These are phyloP conservation scores for Mucor saturninus DNA, from an alignment of 371 early-diverging fungal genomes.

Conservation along the genomic window DNA sequence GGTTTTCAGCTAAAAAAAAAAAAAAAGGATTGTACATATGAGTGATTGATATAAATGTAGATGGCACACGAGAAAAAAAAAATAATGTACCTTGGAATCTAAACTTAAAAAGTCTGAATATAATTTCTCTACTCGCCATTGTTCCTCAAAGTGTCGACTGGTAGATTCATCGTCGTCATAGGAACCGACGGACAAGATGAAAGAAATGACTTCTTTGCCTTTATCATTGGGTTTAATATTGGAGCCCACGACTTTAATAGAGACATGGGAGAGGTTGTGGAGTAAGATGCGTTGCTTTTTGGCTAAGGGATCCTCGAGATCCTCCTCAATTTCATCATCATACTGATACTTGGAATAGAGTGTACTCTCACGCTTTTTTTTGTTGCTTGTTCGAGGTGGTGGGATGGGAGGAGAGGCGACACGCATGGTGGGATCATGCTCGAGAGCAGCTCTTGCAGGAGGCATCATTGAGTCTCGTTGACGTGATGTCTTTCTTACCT, in stretches of 20 bases:
- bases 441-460: slow-evolving; percentile 33
- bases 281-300: slow-evolving; percentile 1
- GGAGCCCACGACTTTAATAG: slow-evolving; percentile 66
- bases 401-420: slow-evolving; percentile 45
- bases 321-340: neutral
- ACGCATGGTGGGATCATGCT: slow-evolving; percentile 45
- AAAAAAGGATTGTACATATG: neutral
- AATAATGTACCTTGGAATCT: slow-evolving; percentile 66
- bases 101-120: slow-evolving; percentile 85
- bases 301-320: neutral
- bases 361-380: neutral
- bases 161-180: slow-evolving; percentile 20
- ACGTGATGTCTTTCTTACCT: slow-evolving; percentile 27
- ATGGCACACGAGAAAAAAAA: neutral
- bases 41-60: no score
- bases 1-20: slow-evolving; percentile 53
- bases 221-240: slow-evolving; percentile 78
- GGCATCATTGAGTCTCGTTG: slow-evolving; percentile 39
- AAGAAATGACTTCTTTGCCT: slow-evolving; percentile 75
- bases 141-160: slow-evolving; percentile 41
- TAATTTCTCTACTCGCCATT: slow-evolving; percentile 85
- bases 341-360: neutral
- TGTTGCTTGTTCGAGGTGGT: neutral
- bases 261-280: slow-evolving; percentile 22
- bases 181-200: slow-evolving; percentile 54